These are phyloP conservation scores for Saccharomycopsis sp. DNA, from an alignment of 805 yeast species.

Conservation along the genomic window DNA sequence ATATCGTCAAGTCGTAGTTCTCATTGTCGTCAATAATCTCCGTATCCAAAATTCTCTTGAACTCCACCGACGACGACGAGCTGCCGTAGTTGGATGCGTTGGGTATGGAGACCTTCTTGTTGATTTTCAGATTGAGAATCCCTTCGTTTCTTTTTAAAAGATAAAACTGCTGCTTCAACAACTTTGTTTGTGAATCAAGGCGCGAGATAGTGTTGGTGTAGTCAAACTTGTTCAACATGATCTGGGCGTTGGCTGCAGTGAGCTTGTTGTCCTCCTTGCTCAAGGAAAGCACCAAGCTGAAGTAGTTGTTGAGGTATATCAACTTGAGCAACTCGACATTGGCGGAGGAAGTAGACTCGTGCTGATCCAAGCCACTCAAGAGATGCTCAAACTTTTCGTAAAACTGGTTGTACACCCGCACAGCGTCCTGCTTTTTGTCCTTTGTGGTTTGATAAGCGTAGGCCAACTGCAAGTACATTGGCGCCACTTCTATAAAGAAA, in stretches of 20 bases:
- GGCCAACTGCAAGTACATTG: conserved; percentile 53
- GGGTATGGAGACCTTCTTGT: conserved; percentile 25
- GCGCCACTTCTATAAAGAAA: conserved; percentile 41
- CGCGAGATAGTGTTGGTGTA: conserved; percentile 4
- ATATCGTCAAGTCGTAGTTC: conserved; percentile 25
- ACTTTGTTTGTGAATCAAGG: conserved; percentile 11
- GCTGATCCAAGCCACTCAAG: conserved; percentile 6
- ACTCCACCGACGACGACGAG: conserved; percentile 18
- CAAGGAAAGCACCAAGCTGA: conserved; percentile 7
- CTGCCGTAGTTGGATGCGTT: conserved; percentile 21
- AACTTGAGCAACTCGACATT: conserved; percentile 14
- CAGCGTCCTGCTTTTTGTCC: conserved; percentile 28
- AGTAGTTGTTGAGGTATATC: conserved; percentile 17
- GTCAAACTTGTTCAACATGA: conserved; percentile 1
- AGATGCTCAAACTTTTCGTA: conserved; percentile 12
- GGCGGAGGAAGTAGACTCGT: not conserved
- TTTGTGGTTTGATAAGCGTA: conserved; percentile 41
- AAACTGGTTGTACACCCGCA: conserved; percentile 31
- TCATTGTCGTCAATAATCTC: conserved; percentile 12
- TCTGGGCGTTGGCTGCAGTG: not conserved
- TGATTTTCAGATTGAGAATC: conserved; percentile 33
- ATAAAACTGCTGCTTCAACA: conserved; percentile 30
- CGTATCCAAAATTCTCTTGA: conserved; percentile 4
- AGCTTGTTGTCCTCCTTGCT: not conserved
- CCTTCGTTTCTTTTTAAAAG: conserved; percentile 37